Evolutionary conservation across 2,329 filamentous ascomycete species (phyloP).

Genomic region (Calonectria montana): DNA sequence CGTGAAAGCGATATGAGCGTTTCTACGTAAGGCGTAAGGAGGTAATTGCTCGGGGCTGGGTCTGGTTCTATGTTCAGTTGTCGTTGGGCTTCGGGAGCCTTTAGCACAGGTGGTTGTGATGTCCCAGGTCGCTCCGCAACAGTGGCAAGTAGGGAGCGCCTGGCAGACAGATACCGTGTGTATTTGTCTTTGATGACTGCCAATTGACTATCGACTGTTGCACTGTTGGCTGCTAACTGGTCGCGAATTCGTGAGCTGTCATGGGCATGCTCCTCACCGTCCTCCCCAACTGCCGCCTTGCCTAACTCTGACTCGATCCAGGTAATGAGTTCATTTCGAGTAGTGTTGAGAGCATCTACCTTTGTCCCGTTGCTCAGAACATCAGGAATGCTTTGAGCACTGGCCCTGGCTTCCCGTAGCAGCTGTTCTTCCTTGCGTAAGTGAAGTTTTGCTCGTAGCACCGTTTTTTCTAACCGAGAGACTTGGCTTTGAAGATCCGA

Average conservation of each 20-base stretch:
- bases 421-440: conserved; percentile 67
- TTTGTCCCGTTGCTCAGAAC: conserved; percentile 54
- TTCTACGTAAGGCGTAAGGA: conserved; percentile 68
- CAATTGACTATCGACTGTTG: conserved; percentile 53
- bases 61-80: conserved; percentile 25
- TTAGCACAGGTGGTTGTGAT: conserved; percentile 38
- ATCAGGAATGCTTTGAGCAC: conserved; percentile 50
- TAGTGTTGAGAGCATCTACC: conserved; percentile 64
- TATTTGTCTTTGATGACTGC: conserved; percentile 66
- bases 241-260: conserved; percentile 39
- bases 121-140: conserved; percentile 48
- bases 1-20: conserved; percentile 63
- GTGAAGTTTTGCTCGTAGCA: conserved; percentile 68
- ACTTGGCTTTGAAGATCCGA: conserved; percentile 60
- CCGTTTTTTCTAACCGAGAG: conserved; percentile 66
- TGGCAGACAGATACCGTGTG: conserved; percentile 60
- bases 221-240: conserved; percentile 35
- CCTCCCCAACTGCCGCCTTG: conserved; percentile 58
- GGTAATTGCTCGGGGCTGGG: conserved; percentile 48
- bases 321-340: conserved; percentile 69
- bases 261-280: conserved; percentile 40
- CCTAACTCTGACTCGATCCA: conserved; percentile 74
- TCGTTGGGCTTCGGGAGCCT: conserved; percentile 19
- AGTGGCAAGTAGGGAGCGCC: conserved; percentile 60
- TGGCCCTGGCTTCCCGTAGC: conserved; percentile 59